Evolutionary conservation across 2,329 filamentous ascomycete species (phyloP), one percentile per base, ranked within the genome.

Genomic region (Aspergillus sp.): DNA sequence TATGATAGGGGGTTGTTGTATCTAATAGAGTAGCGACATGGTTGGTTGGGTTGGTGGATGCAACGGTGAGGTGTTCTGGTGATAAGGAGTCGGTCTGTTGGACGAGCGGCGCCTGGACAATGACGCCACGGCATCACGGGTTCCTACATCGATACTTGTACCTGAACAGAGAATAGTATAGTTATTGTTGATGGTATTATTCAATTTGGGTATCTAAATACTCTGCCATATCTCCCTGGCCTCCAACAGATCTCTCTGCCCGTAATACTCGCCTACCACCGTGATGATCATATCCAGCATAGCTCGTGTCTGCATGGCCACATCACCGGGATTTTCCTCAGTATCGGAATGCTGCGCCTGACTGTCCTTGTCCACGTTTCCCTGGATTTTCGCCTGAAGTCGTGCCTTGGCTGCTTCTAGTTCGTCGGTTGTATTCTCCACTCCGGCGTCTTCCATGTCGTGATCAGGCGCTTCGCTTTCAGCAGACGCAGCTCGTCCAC

Each of bases 221-320:
- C 10, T 60, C 32, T 61, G 53, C 76, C 79, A 81, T 15, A 69
- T 49, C 49, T 85, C 80, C 49, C 89, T 80, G 52, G 84, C 86
- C 59, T 86, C 82, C 43, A 96, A 77, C 53, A 96, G 69, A 67
- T 97, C 91, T 54, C 85, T 78, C 69, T 97, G 91, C 1, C 91
- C 90, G 68, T 90, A 97, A 55, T 87, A 82, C 69, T 95, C 90
- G 58, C 89, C 90, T 43, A 86, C 84, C 32, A 96, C 78, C 0
- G 88, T 93, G 56, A 96, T 74, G 46, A 96, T 88, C 88, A 95
- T 95, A 69, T 94, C 90, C 30, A 96, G 75, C 37, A 89, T 90
- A n/a, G 83, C 85, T 23, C 80, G 75, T 15, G 60, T 64, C 49
- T 68, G 59, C 43, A 55, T 55, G 12, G 46, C 47, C 30, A 54